These are phyloP conservation scores for Backusella morwellensis DNA, from an alignment of 192 early-diverging fungal genomes.

Conservation along the genomic window DNA sequence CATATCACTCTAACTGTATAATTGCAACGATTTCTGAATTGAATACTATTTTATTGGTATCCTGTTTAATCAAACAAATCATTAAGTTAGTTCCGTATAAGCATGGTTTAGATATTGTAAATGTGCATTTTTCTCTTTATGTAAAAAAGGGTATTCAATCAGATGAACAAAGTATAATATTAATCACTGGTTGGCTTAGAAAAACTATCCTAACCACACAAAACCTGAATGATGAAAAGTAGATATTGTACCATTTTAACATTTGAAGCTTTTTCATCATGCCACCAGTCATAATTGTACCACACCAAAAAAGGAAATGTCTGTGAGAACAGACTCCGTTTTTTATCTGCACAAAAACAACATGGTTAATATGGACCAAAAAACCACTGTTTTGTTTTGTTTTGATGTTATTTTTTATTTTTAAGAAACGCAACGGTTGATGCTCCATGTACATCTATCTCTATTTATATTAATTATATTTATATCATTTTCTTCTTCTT, in stretches of 20 bases:
- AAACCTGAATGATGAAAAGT: background rate
- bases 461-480: background rate
- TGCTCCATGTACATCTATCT: background rate
- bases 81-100: background rate
- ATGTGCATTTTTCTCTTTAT: background rate
- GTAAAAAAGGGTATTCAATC: background rate
- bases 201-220: background rate
- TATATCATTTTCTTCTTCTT: background rate
- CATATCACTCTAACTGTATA: background rate
- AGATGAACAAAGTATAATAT: background rate
- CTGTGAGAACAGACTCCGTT: background rate
- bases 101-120: background rate
- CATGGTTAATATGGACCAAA: background rate
- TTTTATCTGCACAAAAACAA: background rate
- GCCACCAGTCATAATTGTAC: background rate
- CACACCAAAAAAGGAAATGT: background rate
- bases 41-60: background rate
- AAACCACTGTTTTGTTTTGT: background rate
- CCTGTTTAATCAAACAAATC: background rate
- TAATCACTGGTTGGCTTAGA: background rate
- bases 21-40: background rate
- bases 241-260: background rate
- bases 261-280: background rate
- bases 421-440: background rate
- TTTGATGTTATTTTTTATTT: background rate